Percentiles rank a stretch among this genome's conserved stretches.
phyloP scores from a whole-genome alignment of 2,329 filamentous ascomycete genomes.

The Endocalyx cinctus region DNA sequence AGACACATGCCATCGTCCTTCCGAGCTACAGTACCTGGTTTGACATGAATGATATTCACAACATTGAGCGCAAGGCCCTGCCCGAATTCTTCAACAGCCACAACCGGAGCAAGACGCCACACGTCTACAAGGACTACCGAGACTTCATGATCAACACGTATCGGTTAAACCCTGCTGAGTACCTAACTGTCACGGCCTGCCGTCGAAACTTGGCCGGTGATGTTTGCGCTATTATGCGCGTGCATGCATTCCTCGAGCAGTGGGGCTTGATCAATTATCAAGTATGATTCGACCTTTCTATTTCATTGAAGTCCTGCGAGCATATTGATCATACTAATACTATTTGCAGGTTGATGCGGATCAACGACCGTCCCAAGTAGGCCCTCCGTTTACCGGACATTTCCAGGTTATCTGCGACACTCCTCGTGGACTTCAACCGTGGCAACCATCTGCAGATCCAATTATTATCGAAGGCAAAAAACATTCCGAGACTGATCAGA shows the following conservation, averaged over 20 bases:
- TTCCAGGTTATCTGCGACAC: conserved; percentile 96
- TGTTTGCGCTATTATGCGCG: conserved; percentile 98
- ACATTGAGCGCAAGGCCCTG: conserved; percentile 88
- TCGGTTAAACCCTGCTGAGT: conserved; percentile 89
- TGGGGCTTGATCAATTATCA: conserved; percentile 99
- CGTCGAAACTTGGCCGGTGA: conserved; percentile 92
- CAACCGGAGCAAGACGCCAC: conserved; percentile 95
- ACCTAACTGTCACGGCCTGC: conserved; percentile 94
- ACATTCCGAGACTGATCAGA: conserved; percentile 65
- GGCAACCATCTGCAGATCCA: conserved; percentile 83
- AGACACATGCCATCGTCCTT: conserved; percentile 92
- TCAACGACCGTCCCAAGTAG: conserved; percentile 89
- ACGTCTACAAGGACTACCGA: conserved; percentile 97
- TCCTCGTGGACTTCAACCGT: conserved; percentile 87
- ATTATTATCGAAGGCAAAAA: conserved; percentile 58
- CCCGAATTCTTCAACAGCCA: conserved; percentile 98
- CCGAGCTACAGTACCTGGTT: conserved; percentile 99
- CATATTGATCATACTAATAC: conserved; percentile 6
- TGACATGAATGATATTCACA: conserved; percentile 90
- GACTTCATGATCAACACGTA: conserved; percentile 99
- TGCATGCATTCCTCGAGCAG: conserved; percentile 95
- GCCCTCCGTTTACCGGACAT: conserved; percentile 93
- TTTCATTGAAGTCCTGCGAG: conserved; percentile 4
- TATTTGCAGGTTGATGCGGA: conserved; percentile 81
- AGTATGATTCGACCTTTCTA: too few species aligned